These are phyloP conservation scores for Candida pini DNA, from an alignment of 805 yeast species.

Conservation along the genomic window DNA sequence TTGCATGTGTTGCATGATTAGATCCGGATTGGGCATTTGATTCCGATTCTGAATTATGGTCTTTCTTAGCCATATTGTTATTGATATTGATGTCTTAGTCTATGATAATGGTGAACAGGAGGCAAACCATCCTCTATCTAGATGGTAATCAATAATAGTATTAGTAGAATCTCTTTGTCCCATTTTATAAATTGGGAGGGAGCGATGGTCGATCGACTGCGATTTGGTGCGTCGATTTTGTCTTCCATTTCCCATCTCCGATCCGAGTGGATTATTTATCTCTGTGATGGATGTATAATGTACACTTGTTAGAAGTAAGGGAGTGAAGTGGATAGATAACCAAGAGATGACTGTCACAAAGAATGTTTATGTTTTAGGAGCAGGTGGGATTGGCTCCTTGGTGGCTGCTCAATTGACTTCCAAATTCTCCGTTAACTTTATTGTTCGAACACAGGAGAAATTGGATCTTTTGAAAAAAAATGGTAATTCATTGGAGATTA, in stretches of 20 bases:
- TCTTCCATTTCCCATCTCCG: no score
- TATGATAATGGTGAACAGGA: background rate
- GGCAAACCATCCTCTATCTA: no score
- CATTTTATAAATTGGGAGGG: no score
- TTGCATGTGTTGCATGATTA: background rate
- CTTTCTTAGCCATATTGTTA: conserved; percentile 4
- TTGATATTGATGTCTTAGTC: background rate
- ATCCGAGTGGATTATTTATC: no score
- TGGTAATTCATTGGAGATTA: conserved; percentile 17
- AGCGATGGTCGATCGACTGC: no score
- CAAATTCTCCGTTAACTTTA: conserved; percentile 18
- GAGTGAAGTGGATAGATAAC: no score
- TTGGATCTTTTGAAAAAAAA: conserved; percentile 12
- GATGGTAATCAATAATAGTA: no score
- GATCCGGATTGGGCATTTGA: conserved; percentile 3
- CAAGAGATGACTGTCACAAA: conserved; percentile 1
- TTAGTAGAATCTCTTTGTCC: no score
- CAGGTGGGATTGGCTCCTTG: conserved; percentile 31
- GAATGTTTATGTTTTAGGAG: conserved; percentile 27
- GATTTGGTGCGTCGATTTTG: no score
- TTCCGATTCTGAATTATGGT: conserved; percentile 19
- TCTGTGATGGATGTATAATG: no score
- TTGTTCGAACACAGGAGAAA: conserved; percentile 23
- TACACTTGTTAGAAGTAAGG: no score
- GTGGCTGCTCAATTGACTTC: conserved; percentile 21